phyloP scores from a whole-genome alignment of 1,139 yeast genomes.

The Nakaseomyces kungkrabaensis region DNA sequence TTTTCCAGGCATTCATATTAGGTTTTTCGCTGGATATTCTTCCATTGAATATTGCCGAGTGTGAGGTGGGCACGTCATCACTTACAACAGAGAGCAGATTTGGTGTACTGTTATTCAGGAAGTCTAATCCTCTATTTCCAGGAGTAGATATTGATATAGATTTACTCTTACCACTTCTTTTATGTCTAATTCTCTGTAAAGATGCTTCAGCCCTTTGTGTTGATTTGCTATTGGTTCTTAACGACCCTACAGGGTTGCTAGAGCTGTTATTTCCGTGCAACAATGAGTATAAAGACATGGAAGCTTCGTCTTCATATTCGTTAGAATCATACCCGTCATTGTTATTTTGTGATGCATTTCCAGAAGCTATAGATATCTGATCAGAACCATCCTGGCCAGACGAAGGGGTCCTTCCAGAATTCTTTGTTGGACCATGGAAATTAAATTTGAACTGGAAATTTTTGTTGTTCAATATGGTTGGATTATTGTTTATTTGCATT shows the following conservation, averaged over 20 bases:
- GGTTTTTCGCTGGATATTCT: conserved; percentile 2
- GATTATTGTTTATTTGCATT: background rate
- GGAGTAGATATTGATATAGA: conserved; percentile 14
- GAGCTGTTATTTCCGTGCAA: conserved; percentile 28
- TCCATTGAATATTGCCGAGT: background rate
- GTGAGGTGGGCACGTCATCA: conserved; percentile 14
- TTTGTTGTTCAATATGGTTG: conserved; percentile 17
- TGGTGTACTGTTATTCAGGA: conserved; percentile 25
- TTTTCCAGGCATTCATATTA: conserved; percentile 13
- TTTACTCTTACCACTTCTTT: conserved; percentile 46
- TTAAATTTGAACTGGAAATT: conserved; percentile 29
- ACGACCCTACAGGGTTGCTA: conserved; percentile 25
- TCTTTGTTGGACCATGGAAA: conserved; percentile 9
- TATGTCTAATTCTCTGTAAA: conserved; percentile 49
- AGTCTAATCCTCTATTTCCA: conserved; percentile 14
- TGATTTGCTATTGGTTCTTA: conserved; percentile 37
- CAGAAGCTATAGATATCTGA: background rate
- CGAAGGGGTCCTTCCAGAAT: background rate
- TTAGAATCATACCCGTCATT: background rate
- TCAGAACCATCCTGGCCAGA: background rate
- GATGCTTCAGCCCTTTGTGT: conserved; percentile 61
- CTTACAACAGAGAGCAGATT: conserved; percentile 25
- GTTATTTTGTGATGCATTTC: conserved; percentile 7
- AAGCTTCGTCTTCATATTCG: conserved; percentile 32
- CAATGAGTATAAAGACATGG: conserved; percentile 36